Evolutionary conservation across 768 basidiomycete genomes (phyloP), one percentile per base, ranked within the genome.

Genomic region (Lactarius akahatsu): DNA sequence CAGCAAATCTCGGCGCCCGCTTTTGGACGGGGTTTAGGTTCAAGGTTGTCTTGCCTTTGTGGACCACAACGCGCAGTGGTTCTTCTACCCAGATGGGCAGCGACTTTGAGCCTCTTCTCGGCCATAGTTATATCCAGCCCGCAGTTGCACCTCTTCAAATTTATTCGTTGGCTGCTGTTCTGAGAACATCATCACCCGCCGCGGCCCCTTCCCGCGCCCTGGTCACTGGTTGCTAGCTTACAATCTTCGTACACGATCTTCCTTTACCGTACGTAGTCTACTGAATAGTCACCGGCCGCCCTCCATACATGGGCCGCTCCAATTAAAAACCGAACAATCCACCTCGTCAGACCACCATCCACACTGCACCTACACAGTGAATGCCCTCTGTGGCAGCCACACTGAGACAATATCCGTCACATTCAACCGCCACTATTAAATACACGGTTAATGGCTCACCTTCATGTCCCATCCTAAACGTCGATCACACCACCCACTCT

Each of bases 321-420:
- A 41, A 41, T 41, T 18, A 41, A 41, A 41, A 41, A 41, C 16
- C 6, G 15, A 41, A 16, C 26, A 52, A 13, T 9, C 50, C 43
- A n/a, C 43, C 10, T 20, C 10, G 16, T 32, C 18, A 9, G 30
- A 20, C 20, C 32, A 30, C 30, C 32, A n/a, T 56, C 55, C 30
- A 34, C 40, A 38, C 36, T 38, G 36, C 36, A 38, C 11, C 36
- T 34, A 1, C 36, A 38, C 36, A 52, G 52, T 7, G 57, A 15
- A 66, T 66, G 61, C 28, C 57, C 57, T 28, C 50, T 62, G 61
- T 66, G 61, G 61, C 47, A n/a, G 62, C 40, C 59, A 56, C 54
- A 34, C 38, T 20, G 9, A 40, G 43, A 56, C 64, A 57, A 20
- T 56, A 47, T 47, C 28, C 38, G 47, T 41, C 61, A 62, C 65